Evolutionary conservation across 1,139 yeast genomes (phyloP), one percentile per base, ranked within the genome.

Genomic region (Scheffersomyces cryptocercus): DNA sequence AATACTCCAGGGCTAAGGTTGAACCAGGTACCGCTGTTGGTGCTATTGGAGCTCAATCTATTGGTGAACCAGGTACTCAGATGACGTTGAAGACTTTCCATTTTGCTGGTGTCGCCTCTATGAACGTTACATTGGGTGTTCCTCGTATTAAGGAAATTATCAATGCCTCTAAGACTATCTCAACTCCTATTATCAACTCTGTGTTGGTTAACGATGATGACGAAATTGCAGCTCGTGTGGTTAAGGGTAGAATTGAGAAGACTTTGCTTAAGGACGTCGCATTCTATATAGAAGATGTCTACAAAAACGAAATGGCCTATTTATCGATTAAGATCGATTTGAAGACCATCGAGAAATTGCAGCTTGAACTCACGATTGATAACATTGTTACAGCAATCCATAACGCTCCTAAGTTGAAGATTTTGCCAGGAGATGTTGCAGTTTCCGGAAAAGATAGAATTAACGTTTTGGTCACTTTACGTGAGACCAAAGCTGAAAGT

Each of bases 21-120:
- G 99, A 95, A 63, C 99, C 99, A 1, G 99, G 99, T 52, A 93
- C 99, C 7, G 99, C 99, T 3, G 99, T 93, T 40, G 99, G 99
- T 52, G 99, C 99, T 12, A 91, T 93, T 69, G 99, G 99, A 51
- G 99, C 99, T 0, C 99, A 93, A 61, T 88, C 97, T 30, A 93
- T 93, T 72, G 99, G 99, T 70, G 99, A 93, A 62, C 99, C 99
- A 9, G 99, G 99, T 68, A 93, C 99, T 1, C 99, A 93, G 68
- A 93, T 93, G 99, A 93, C 99, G 8, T 78, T 93, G 68, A 93
- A 93, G 70, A 93, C 99, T 60, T 93, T 93, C 88, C 99, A 93
- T 75, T 93, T 93, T 77, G 99, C 99, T 58, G 99, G 99, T 76
- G 99, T 93, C 47, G 99, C 99, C 29, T 88, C 97, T 39, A 93